Evolutionary conservation across 768 basidiomycete species (phyloP).

Genomic region (Tremella fuciformis): DNA sequence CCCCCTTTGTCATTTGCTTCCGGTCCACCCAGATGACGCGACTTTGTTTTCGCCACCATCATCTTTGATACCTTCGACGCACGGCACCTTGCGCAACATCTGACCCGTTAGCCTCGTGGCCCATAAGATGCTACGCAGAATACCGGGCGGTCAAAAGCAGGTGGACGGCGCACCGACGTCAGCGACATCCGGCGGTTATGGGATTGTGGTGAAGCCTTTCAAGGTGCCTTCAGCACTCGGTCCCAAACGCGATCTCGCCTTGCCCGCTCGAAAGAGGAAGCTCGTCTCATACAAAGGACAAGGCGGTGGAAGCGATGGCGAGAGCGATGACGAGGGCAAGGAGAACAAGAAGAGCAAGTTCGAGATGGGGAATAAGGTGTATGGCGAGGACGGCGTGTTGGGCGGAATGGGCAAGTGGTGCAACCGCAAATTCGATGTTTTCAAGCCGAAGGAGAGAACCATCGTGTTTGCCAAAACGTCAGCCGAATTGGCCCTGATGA

Average conservation of each 20-base stretch:
- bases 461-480: constrained; percentile 48
- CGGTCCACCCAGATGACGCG: constrained; percentile 15
- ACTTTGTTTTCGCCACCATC: constrained; percentile 18
- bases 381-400: constrained; percentile 65
- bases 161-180: constrained; percentile 42
- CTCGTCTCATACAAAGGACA: constrained; percentile 73
- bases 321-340: constrained; percentile 50
- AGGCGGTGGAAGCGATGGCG: constrained; percentile 56
- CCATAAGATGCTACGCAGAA: constrained; percentile 46
- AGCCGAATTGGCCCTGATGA: no score
- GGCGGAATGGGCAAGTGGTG: constrained; percentile 56
- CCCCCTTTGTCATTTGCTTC: no score
- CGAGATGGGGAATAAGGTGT: constrained; percentile 59
- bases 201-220: constrained; percentile 50
- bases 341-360: constrained; percentile 67
- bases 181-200: constrained; percentile 51
- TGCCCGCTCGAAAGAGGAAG: constrained; percentile 68
- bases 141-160: constrained; percentile 23
- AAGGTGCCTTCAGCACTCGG: constrained; percentile 42
- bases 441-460: constrained; percentile 45
- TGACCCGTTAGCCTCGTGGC: no score
- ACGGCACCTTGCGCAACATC: no score
- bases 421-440: constrained; percentile 59
- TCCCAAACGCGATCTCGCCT: constrained; percentile 25
- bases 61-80: no score